Evolutionary conservation across 208 protist genomes (phyloP).

Genomic region (Leishmania tarentolae): DNA sequence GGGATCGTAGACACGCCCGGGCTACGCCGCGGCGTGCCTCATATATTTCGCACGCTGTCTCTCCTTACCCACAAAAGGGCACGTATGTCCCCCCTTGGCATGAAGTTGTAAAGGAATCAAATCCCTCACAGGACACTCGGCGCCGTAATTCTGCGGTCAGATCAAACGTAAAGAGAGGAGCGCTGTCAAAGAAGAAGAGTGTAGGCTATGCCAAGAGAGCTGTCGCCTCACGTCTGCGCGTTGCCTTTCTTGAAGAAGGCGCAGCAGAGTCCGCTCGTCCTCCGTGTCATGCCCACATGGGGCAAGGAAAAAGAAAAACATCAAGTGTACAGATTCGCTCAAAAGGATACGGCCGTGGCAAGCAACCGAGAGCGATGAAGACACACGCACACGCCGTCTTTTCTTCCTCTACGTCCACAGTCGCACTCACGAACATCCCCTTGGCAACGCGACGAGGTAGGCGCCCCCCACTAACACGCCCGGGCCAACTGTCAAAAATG

Average conservation of each 20-base stretch:
- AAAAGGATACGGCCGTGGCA: neutral
- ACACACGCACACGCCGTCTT: neutral
- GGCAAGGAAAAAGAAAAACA: neutral
- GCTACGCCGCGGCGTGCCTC: neutral
- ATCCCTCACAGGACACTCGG: neutral
- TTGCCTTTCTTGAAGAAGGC: neutral
- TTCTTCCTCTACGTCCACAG: neutral
- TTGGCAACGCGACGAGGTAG: too few relatives aligned
- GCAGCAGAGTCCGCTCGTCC: neutral
- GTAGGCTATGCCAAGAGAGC: neutral
- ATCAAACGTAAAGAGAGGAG: neutral
- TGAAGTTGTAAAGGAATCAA: neutral
- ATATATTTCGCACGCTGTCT: neutral
- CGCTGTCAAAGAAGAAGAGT: neutral
- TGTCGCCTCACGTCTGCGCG: neutral
- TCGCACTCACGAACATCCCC: neutral
- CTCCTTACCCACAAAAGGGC: neutral
- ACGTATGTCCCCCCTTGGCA: neutral
- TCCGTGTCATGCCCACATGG: neutral
- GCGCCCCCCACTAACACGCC: neutral
- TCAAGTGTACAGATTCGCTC: neutral
- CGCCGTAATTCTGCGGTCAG: neutral
- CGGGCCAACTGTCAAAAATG: conserved; percentile 6
- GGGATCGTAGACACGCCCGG: neutral
- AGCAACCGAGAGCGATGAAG: neutral